Evolutionary conservation across 129 eudicot species (phyloP), one percentile per base, ranked within the genome.

Genomic region (Silybum marianum): DNA sequence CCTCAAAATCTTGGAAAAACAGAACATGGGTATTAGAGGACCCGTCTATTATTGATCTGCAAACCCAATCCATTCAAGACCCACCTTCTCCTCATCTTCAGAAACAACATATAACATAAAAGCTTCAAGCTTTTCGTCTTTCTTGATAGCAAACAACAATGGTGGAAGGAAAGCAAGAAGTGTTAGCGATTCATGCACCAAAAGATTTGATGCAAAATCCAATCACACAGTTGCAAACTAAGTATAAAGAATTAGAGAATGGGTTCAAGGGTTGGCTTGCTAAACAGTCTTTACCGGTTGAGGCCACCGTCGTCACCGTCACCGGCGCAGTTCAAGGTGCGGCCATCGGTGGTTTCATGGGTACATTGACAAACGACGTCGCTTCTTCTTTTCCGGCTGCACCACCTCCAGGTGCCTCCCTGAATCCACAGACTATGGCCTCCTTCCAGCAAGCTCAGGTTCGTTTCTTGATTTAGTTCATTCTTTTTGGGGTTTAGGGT

Each of bases 381-480:
- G 76, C 91, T 51, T 26, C 91, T 54, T 22, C 81, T 32, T 51
- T 90, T 39, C 72, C 86, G 0, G 63, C 91, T 19, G 82, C 93
- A 16, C 89, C 96, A 14, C 91, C 95, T n/a, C 76, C 82, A 7
- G 89, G 87, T 34, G 85, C 83, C 70, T 51, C 78, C 51, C 69
- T 85, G 5, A 88, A 79, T 77, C 85, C 93, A 4, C 89, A 87
- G 36, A 79, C 97, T 25, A 84, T 93, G 96, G 93, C 96, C 14
- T 90, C 96, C 12, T 86, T 93, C 22, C 88, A 90, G 75, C 97
- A 93, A 82, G 96, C 97, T 6, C 97, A 90, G 96, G 97, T 93
- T 51, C 7, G 32, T 36, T 3, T 46, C 18, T 28, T 7, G 0
- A n/a, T 23, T 9, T 30, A 2, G 44, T 30, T 19, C 4, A 3